Conservation (phyloP, 805 yeast species). For the Phaffomyces opuntiae region DNA sequence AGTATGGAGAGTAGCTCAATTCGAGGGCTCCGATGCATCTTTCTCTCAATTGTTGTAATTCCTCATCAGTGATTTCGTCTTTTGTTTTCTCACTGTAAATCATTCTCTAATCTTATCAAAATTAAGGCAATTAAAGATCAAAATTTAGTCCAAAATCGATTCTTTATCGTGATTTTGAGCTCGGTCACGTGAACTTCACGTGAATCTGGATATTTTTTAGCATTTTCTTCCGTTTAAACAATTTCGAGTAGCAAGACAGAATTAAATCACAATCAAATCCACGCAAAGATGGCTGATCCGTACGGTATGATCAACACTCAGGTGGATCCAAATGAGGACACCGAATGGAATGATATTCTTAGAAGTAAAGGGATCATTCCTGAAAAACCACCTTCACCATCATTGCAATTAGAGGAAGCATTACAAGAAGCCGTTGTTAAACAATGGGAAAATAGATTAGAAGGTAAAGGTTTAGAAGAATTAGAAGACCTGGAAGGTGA, state of each 20-base stretch:
- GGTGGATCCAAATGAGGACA: conserved; percentile 93
- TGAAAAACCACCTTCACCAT: conserved; percentile 82
- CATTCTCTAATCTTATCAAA: not conserved
- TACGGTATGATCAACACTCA: conserved; percentile 59
- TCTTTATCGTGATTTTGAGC: not conserved
- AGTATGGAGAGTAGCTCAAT: conserved; percentile 42
- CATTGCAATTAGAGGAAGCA: conserved; percentile 81
- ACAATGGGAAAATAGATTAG: conserved; percentile 81
- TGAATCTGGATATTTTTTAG: too few species aligned
- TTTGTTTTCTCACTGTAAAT: not conserved
- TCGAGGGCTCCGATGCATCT: conserved; percentile 31
- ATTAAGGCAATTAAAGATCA: too few species aligned
- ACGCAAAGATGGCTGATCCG: conserved; percentile 30
- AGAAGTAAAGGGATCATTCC: conserved; percentile 90
- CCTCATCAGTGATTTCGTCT: conserved; percentile 14
- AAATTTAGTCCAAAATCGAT: not conserved
- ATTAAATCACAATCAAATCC: not conserved
- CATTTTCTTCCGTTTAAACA: too few species aligned
- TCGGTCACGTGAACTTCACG: not conserved
- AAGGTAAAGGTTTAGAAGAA: conserved; percentile 69
- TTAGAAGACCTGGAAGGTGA: conserved; percentile 85
- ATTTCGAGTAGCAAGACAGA: too few species aligned
- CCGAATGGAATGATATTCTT: conserved; percentile 97
- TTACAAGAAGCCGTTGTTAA: conserved; percentile 70
- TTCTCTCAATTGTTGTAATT: conserved; percentile 21